Conservation (phyloP, 306 rosid species). For the Potentilla sterilis region DNA sequence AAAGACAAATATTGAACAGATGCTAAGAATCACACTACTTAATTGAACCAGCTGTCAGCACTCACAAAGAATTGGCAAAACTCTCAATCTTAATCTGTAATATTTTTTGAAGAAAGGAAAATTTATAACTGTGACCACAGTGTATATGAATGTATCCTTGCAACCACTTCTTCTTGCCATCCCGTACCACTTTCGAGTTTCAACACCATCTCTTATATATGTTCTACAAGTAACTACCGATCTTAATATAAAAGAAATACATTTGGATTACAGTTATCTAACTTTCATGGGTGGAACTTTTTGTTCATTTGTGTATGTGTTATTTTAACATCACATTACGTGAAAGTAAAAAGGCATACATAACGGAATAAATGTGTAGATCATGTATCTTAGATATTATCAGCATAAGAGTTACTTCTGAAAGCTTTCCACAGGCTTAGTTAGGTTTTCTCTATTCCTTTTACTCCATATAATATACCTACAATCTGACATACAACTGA, state of each 20-base stretch:
- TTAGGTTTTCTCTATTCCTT: background rate
- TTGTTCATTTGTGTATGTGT: background rate
- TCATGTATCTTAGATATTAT: background rate
- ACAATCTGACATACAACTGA: background rate
- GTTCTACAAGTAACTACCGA: too few relatives aligned
- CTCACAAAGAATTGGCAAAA: background rate
- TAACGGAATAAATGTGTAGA: background rate
- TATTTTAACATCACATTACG: background rate
- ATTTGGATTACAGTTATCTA: background rate
- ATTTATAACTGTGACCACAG: background rate
- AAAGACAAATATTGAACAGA: conserved; percentile 21
- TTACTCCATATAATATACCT: background rate
- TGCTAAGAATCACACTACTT: conserved; percentile 5
- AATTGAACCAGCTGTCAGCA: background rate
- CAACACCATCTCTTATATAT: background rate
- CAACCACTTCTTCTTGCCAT: background rate
- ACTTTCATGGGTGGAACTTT: background rate
- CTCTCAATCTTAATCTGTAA: background rate
- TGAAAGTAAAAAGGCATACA: background rate
- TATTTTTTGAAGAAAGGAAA: background rate
- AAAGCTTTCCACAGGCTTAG: background rate
- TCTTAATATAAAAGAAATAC: too few relatives aligned
- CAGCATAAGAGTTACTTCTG: background rate
- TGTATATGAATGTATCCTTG: background rate
- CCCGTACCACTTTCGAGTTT: conserved; percentile 2